phyloP scores from a whole-genome alignment of 345 rosid species.

The Mallotus nudiflorus region DNA sequence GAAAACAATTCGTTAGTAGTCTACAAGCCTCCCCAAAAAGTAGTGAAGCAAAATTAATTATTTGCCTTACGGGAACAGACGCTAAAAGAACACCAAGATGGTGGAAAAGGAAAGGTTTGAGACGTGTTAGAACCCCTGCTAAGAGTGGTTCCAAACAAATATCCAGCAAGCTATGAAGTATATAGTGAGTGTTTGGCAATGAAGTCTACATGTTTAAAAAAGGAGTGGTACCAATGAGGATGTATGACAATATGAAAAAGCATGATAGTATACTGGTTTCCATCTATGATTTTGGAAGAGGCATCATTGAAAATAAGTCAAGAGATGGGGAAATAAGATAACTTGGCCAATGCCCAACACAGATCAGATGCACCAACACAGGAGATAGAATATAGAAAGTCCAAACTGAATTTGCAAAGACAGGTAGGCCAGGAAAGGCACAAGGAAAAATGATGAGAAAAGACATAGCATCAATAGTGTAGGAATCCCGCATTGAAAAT shows the following conservation, averaged over 20 bases:
- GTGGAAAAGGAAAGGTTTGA: neutral
- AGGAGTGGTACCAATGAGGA: neutral
- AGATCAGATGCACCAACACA: neutral
- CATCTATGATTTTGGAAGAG: too few species aligned
- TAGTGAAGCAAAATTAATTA: neutral
- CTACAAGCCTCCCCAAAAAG: neutral
- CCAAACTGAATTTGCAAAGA: neutral
- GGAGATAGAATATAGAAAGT: neutral
- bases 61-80: neutral
- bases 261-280: too few species aligned
- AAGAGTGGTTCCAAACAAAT: neutral
- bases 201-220: neutral
- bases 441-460: neutral
- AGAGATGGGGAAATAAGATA: neutral
- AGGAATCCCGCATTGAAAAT: too few species aligned
- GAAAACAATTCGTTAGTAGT: slow-evolving; percentile 9
- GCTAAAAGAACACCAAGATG: neutral
- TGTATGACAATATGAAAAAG: neutral
- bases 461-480: neutral
- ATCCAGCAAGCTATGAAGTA: neutral
- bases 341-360: neutral
- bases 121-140: neutral
- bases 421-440: neutral
- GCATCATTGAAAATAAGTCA: neutral
- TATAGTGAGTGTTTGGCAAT: neutral